Conservation (phyloP, 192 early-diverging fungal genomes). For the Anaeromyces robustus region DNA sequence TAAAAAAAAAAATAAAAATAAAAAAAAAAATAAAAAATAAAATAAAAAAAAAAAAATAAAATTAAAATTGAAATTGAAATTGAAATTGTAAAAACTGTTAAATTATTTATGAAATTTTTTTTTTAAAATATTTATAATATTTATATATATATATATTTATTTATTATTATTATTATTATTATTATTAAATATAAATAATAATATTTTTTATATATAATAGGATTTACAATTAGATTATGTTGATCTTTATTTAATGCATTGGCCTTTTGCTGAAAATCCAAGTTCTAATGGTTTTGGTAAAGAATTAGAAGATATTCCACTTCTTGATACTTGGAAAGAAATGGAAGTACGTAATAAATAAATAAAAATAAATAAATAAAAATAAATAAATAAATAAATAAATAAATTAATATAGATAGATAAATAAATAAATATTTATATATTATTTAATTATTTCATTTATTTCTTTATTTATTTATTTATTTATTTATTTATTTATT, state of each 20-base stretch:
- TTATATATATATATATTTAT: no score
- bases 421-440: background rate
- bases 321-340: background rate
- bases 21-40: no score
- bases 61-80: no score
- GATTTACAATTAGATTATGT: background rate
- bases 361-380: background rate
- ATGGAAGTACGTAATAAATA: background rate
- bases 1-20: background rate
- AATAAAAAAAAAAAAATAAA: no score
- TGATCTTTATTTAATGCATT: background rate
- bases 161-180: background rate
- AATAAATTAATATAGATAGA: no score
- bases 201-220: conserved; percentile 41
- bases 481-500: background rate
- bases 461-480: background rate
- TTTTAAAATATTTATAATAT: no score
- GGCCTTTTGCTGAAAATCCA: background rate
- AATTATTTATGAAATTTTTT: no score
- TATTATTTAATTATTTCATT: background rate
- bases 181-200: conserved; percentile 6
- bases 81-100: no score
- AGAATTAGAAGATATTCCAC: background rate
- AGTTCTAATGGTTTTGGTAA: background rate
- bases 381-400: no score